Evolutionary conservation across 2,329 filamentous ascomycete species (phyloP).

Genomic region (Sordariomycetes sp.): DNA sequence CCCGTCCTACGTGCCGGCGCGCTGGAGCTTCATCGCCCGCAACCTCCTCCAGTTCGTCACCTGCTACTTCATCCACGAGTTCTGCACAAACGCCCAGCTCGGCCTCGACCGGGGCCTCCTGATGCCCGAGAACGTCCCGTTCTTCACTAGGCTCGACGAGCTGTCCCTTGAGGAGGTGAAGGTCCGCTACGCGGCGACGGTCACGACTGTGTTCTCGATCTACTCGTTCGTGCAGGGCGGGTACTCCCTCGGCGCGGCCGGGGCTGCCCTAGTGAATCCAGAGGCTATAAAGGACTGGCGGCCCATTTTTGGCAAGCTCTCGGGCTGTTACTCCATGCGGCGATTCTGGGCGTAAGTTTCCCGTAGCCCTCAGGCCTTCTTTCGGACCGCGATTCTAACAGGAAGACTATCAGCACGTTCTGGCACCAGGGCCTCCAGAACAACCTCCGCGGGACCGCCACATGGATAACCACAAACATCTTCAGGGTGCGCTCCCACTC

Average conservation of each 20-base stretch:
- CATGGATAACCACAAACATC: constrained; percentile 11
- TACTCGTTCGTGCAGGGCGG: constrained; percentile 13
- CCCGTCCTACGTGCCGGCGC: constrained; percentile 7
- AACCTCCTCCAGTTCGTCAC: not conserved
- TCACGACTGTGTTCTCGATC: constrained; percentile 11
- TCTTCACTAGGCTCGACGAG: constrained; percentile 9
- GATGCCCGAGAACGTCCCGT: constrained; percentile 6
- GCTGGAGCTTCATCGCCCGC: no score
- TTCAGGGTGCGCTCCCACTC: constrained; percentile 5
- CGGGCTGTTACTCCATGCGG: constrained; percentile 9
- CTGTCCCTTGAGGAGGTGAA: constrained; percentile 7
- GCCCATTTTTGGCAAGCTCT: constrained; percentile 10
- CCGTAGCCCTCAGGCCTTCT: no score
- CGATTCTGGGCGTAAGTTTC: constrained; percentile 12
- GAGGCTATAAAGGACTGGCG: constrained; percentile 10
- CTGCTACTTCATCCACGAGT: constrained; percentile 8
- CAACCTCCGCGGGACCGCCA: constrained; percentile 9
- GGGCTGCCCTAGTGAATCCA: constrained; percentile 7
- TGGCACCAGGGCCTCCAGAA: constrained; percentile 13
- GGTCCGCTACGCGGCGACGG: constrained; percentile 11
- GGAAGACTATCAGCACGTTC: constrained; percentile 7
- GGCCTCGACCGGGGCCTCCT: constrained; percentile 9
- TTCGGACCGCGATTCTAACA: no score
- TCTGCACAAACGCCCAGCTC: constrained; percentile 11
- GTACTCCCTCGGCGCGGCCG: constrained; percentile 9